Conservation (phyloP, 495 filamentous ascomycete species). For the Pseudotulostoma volvatum region DNA sequence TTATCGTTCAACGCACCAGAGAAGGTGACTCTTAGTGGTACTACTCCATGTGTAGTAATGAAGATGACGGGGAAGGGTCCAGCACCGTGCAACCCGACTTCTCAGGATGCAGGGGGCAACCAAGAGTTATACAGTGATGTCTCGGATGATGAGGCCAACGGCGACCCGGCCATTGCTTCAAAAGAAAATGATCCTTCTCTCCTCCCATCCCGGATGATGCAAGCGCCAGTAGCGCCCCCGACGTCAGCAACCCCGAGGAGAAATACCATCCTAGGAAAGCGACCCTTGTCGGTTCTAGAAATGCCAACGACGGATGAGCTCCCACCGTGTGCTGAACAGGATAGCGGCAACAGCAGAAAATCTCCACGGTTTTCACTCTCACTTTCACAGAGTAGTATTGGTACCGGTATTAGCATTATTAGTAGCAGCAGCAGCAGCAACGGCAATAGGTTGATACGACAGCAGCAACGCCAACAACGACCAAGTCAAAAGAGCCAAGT, state of each 20-base stretch:
- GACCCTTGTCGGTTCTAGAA: constrained; percentile 23
- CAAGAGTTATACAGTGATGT: background rate
- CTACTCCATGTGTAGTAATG: constrained; percentile 5
- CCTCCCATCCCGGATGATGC: constrained; percentile 21
- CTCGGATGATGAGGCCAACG: constrained; percentile 2
- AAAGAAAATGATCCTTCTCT: constrained; percentile 38
- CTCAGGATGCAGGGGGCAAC: constrained; percentile 3
- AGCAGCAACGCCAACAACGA: no score
- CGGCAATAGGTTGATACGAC: no score
- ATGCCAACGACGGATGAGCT: constrained; percentile 14
- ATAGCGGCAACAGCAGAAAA: no score
- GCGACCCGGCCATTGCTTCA: constrained; percentile 12
- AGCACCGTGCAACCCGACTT: background rate
- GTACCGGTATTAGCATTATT: no score
- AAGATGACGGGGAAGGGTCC: background rate
- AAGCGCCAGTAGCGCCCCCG: constrained; percentile 16
- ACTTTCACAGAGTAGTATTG: no score
- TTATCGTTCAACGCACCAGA: background rate
- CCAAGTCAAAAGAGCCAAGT: no score
- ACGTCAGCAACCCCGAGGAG: constrained; percentile 19
- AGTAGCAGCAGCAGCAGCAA: no score
- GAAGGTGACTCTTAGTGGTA: constrained; percentile 1
- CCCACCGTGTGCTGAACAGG: no score
- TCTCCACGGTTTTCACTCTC: no score
- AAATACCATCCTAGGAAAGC: constrained; percentile 21